A percentile compares a stretch with the other conserved stretches of the same genome.
These are phyloP conservation scores for Panicum miliaceum DNA, from an alignment of 176 grass and related monocot species.

Conservation along the genomic window DNA sequence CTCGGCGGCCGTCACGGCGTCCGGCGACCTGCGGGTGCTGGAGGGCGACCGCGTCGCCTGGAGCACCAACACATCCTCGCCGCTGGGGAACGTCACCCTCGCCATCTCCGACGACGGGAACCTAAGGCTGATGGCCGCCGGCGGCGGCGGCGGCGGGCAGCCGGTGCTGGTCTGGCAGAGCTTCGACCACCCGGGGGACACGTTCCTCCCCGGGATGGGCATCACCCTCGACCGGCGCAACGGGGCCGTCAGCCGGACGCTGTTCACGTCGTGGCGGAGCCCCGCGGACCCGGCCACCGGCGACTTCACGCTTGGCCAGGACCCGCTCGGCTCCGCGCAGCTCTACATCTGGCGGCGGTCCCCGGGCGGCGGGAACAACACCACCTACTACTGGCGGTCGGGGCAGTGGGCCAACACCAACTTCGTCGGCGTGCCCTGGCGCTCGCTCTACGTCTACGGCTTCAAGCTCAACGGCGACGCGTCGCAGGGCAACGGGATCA, in stretches of 20 bases:
- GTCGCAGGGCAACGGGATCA: not conserved
- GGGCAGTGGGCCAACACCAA: constrained; percentile 49
- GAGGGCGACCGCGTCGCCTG: constrained; percentile 38
- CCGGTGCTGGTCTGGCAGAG: constrained; percentile 43
- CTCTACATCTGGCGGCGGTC: constrained; percentile 56
- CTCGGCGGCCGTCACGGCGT: constrained; percentile 39
- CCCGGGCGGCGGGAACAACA: constrained; percentile 2
- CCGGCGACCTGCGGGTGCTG: constrained; percentile 57
- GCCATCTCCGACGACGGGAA: constrained; percentile 44
- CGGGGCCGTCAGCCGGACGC: constrained; percentile 19
- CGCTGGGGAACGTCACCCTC: constrained; percentile 29
- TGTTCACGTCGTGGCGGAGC: constrained; percentile 66
- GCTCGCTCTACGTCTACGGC: constrained; percentile 54
- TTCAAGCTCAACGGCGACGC: constrained; percentile 50
- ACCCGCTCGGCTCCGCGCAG: constrained; percentile 66
- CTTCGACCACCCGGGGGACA: constrained; percentile 65
- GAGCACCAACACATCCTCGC: constrained; percentile 31
- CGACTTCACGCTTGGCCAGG: constrained; percentile 61
- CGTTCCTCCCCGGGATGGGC: constrained; percentile 68
- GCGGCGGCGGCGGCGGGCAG: not conserved
- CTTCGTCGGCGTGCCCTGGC: constrained; percentile 53
- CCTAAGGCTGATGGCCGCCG: constrained; percentile 41
- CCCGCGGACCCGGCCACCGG: constrained; percentile 53
- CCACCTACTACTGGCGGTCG: constrained; percentile 46
- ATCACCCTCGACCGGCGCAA: constrained; percentile 42